phyloP scores from a whole-genome alignment of 2,329 filamentous ascomycete genomes.

The Pseudocercospora cruenta region DNA sequence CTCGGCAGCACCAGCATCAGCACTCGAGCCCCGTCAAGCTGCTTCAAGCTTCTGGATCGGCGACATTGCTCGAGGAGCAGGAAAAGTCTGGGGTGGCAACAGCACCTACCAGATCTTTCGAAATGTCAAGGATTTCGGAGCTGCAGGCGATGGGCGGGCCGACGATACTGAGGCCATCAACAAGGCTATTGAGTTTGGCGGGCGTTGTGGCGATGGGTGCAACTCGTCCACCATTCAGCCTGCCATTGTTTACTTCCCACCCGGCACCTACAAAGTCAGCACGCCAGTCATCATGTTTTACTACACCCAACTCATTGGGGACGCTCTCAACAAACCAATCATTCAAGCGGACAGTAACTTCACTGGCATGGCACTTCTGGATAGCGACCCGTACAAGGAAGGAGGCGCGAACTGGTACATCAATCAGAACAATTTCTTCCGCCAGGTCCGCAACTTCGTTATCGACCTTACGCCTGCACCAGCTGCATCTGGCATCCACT shows the following conservation, averaged over 20 bases:
- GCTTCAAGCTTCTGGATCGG: slow-evolving; percentile 29
- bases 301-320: slow-evolving; percentile 90
- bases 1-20: slow-evolving; percentile 23
- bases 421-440: slow-evolving; percentile 61
- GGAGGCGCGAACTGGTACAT: slow-evolving; percentile 55
- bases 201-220: slow-evolving; percentile 80
- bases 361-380: slow-evolving; percentile 83
- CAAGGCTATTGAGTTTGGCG: too few species aligned
- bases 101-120: slow-evolving; percentile 64
- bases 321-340: slow-evolving; percentile 73
- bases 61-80: slow-evolving; percentile 29
- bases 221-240: slow-evolving; percentile 83
- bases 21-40: slow-evolving; percentile 3
- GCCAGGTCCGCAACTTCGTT: slow-evolving; percentile 58
- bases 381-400: slow-evolving; percentile 79
- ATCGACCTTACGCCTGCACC: slow-evolving; percentile 51
- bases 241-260: slow-evolving; percentile 87
- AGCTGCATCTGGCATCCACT: slow-evolving; percentile 52
- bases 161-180: slow-evolving; percentile 94
- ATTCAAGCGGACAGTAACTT: slow-evolving; percentile 61
- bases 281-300: slow-evolving; percentile 82
- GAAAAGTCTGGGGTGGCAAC: slow-evolving; percentile 63
- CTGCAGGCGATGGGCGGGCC: slow-evolving; percentile 62
- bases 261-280: slow-evolving; percentile 82
- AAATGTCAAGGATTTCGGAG: slow-evolving; percentile 50